Evolutionary conservation across 2,329 filamentous ascomycete genomes (phyloP).

Genomic region (Diaporthe helianthi): DNA sequence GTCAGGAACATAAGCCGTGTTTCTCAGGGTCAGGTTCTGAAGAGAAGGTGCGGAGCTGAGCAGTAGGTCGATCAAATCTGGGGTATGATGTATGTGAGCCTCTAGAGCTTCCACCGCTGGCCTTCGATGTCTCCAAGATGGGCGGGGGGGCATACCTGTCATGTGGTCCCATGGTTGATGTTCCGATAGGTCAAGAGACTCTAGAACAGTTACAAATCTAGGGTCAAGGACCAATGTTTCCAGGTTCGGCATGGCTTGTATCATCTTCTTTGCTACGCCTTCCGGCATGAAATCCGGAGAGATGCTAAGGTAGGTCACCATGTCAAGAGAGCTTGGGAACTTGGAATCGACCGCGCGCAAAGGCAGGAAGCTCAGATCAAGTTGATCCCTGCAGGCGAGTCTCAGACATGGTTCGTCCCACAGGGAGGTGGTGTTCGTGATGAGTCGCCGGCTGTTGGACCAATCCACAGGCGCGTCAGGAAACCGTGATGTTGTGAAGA

Average conservation of each 20-base stretch:
- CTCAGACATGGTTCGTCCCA: neutral
- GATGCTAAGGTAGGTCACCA: neutral
- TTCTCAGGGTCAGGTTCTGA: neutral
- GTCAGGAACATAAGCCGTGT: too few species aligned
- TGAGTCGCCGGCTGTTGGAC: too few species aligned
- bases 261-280: neutral
- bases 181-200: too few species aligned
- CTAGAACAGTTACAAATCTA: neutral
- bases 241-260: neutral
- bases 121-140: too few species aligned
- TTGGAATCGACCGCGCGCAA: neutral
- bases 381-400: accelerated
- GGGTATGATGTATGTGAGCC: too few species aligned
- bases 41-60: neutral
- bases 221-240: neutral
- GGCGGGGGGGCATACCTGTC: neutral
- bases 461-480: neutral
- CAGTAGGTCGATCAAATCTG: neutral
- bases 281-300: neutral
- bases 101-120: too few species aligned
- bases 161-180: neutral
- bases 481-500: neutral
- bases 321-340: neutral
- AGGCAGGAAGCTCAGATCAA: neutral
- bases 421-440: neutral